These are phyloP conservation scores for Fusarium sp. DNA, from an alignment of 2,329 filamentous ascomycete species.

Conservation along the genomic window DNA sequence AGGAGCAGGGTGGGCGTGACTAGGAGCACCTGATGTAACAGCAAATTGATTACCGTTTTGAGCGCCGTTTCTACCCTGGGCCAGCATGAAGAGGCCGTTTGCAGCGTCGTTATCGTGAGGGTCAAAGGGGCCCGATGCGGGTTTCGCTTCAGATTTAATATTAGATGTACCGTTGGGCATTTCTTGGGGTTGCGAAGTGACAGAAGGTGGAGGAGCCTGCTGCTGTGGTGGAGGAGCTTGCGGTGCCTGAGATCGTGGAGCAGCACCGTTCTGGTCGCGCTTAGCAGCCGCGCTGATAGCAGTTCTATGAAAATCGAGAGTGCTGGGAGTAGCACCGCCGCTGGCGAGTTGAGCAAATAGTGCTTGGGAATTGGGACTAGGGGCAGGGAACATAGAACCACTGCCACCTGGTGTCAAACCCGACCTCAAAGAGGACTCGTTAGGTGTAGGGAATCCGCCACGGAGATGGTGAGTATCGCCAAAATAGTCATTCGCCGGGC, in stretches of 20 bases:
- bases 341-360: constrained; percentile 83
- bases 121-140: constrained; percentile 76
- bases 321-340: constrained; percentile 88
- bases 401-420: constrained; percentile 94
- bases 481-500: constrained; percentile 88
- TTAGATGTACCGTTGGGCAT: constrained; percentile 55
- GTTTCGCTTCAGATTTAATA: constrained; percentile 64
- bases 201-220: constrained; percentile 38
- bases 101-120: constrained; percentile 95
- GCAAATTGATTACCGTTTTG: constrained; percentile 64
- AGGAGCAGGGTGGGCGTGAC: constrained; percentile 63
- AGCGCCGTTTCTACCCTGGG: constrained; percentile 73
- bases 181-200: constrained; percentile 69
- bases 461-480: constrained; percentile 81
- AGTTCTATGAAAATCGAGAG: constrained; percentile 93
- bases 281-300: constrained; percentile 84
- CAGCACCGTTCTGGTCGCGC: constrained; percentile 60
- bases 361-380: constrained; percentile 87
- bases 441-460: constrained; percentile 91
- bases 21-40: constrained; percentile 59
- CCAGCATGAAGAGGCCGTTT: constrained; percentile 92
- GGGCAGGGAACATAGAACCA: constrained; percentile 96
- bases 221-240: constrained; percentile 50
- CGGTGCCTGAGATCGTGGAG: constrained; percentile 50
- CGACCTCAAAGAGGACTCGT: constrained; percentile 93